Base-by-base conservation (phyloP, 345 rosid species). In the Aurinia saxatilis region DNA sequence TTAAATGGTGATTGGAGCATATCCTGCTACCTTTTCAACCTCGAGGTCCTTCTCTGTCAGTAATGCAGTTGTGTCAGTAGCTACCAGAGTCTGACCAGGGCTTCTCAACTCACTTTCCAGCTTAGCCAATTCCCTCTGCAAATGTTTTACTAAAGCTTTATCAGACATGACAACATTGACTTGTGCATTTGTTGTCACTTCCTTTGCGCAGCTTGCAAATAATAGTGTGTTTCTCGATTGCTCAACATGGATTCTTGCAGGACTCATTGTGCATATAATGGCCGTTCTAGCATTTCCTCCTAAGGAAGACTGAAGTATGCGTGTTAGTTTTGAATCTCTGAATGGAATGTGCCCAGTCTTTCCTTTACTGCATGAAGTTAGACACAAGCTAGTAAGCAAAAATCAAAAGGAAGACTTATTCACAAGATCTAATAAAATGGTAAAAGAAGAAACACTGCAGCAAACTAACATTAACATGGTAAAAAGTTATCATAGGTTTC, bases 151-250 rank as follows among this genome's bases (percentile, higher is more conserved):
- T 65, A 91, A 71, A 44, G 85, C 85, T 82, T 88, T 91, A 74
- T 91, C 95, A 54, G 96, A 86, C 82, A 91, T 64, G 37, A 91
- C 87, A 34, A 85, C 84, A 67, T 86, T 88, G 64, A 91, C 88
- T 72, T 81, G 96, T 23, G 96, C 98, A 74, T 82, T 86, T 44
- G 91, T 91, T 42, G 85, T 47, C 79, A 91, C 95, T 66, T 86
- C 96, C 73, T 88, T 91, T 15, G 98, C 98, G 75, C 96, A 88
- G 60, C 95, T 86, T 14, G 98, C 98, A 71, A 91, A 91, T 70
- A 91, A 70, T 50, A 91, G 85, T 11, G 95, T 91, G 67, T 91
- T 91, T 70, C 96, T 82, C 34, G 98, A 84, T 61, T 91, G 96
- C 66, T 91, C 98, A 33, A 86, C 95, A 73, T 91, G 95, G 72